Evolutionary conservation across 108 stramenopile genomes (phyloP).

Genomic region (Seminavis robusta): DNA sequence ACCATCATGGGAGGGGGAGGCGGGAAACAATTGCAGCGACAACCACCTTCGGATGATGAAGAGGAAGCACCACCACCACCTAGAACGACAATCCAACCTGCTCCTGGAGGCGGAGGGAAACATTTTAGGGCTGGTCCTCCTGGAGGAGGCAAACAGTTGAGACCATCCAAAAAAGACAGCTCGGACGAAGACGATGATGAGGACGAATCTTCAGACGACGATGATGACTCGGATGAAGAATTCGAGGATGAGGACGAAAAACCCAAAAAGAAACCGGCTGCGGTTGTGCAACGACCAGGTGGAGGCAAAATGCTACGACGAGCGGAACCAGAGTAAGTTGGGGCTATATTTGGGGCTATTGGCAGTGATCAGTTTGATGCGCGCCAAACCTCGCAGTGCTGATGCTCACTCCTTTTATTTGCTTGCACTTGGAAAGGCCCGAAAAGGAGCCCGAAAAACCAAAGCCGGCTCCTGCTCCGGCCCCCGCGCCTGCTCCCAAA

Average conservation of each 20-base stretch:
- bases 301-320: conserved; percentile 23
- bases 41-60: conserved; percentile 25
- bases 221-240: conserved; percentile 6
- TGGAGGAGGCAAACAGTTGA: no score
- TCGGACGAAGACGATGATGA: conserved; percentile 15
- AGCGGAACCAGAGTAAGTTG: not conserved
- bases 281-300: conserved; percentile 4
- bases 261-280: not conserved
- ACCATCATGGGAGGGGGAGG: not conserved
- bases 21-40: conserved; percentile 12
- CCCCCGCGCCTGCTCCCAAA: not conserved
- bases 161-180: conserved; percentile 4
- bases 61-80: no score
- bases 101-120: no score
- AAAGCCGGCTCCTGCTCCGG: no score
- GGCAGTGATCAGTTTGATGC: not conserved
- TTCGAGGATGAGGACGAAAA: conserved; percentile 6
- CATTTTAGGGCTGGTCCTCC: no score
- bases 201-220: not conserved
- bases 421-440: no score
- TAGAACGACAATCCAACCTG: no score
- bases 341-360: no score
- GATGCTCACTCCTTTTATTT: no score
- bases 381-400: not conserved
- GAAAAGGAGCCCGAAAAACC: no score